Evolutionary conservation across 2,329 filamentous ascomycete genomes (phyloP).

Genomic region (Clonostachys chloroleuca): DNA sequence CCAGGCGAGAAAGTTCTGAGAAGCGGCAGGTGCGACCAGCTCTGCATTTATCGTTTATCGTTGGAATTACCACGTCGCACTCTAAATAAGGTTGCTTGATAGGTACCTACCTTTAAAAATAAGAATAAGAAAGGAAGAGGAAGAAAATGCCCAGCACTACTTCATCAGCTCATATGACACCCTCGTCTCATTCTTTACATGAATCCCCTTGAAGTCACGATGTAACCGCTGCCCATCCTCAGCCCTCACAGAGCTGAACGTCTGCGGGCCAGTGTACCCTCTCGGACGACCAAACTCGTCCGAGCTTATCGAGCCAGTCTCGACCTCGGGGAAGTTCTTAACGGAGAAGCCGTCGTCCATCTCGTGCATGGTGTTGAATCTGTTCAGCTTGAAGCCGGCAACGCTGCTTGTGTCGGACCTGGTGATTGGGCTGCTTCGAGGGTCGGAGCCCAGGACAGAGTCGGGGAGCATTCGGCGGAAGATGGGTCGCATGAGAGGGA

Average conservation of each 20-base stretch:
- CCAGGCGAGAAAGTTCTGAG: too few relatives aligned
- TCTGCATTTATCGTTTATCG: too few relatives aligned
- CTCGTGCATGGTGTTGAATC: neutral
- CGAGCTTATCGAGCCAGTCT: neutral
- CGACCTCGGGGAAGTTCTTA: slow-evolving; percentile 1
- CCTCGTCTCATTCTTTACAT: slow-evolving; percentile 1
- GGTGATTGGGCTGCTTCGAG: neutral
- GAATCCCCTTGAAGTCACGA: neutral
- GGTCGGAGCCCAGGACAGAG: neutral
- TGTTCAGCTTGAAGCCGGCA: neutral
- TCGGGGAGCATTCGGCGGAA: neutral
- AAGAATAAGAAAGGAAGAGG: too few relatives aligned
- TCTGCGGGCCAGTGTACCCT: neutral
- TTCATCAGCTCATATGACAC: neutral
- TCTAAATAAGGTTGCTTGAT: too few relatives aligned
- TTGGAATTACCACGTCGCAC: too few relatives aligned
- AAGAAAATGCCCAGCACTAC: too few relatives aligned
- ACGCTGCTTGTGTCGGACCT: neutral
- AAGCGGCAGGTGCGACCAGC: too few relatives aligned
- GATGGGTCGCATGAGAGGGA: slow-evolving; percentile 1
- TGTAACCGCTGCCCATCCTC: too few relatives aligned
- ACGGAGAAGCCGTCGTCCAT: slow-evolving; percentile 1
- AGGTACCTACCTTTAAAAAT: too few relatives aligned
- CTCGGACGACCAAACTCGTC: neutral
- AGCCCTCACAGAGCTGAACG: neutral